phyloP scores from a whole-genome alignment of 2,329 filamentous ascomycete species.

The Colletotrichum lindemuthianum region DNA sequence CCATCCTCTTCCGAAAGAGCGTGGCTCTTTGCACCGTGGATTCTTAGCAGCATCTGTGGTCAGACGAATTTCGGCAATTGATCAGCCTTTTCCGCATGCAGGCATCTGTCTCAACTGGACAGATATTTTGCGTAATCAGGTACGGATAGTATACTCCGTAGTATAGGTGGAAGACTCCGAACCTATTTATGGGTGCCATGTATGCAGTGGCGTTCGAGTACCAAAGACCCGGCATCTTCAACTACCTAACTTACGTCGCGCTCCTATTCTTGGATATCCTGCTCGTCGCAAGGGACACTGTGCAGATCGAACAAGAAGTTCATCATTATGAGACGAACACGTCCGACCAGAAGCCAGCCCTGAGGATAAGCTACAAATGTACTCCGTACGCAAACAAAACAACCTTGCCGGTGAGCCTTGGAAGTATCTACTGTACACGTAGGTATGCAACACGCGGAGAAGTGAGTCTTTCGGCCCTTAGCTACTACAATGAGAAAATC shows the following conservation, averaged over 20 bases:
- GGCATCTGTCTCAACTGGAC: slow-evolving; percentile 4
- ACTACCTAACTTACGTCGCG: too few species aligned
- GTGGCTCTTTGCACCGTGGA: slow-evolving; percentile 5
- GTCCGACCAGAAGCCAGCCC: slow-evolving; percentile 12
- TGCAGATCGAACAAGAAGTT: neutral
- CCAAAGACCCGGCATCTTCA: too few species aligned
- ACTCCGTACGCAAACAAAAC: neutral
- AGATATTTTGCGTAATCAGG: too few species aligned
- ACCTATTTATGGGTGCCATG: neutral
- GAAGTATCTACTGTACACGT: neutral
- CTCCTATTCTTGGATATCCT: neutral
- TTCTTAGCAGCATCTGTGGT: slow-evolving; percentile 9
- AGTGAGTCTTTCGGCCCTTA: too few species aligned
- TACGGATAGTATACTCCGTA: too few species aligned
- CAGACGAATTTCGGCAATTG: slow-evolving; percentile 32
- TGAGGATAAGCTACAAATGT: slow-evolving; percentile 10
- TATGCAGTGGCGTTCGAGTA: too few species aligned
- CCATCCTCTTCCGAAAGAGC: slow-evolving; percentile 4
- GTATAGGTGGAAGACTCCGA: too few species aligned
- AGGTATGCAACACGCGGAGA: too few species aligned
- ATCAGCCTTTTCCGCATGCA: slow-evolving; percentile 29
- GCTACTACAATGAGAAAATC: neutral
- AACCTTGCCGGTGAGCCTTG: slow-evolving; percentile 17
- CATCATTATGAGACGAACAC: slow-evolving; percentile 19
- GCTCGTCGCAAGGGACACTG: neutral